Percentiles rank a stretch among this genome's conserved stretches.
These are phyloP conservation scores for Lyophyllum atratum DNA, from an alignment of 768 basidiomycete species.

Conservation along the genomic window DNA sequence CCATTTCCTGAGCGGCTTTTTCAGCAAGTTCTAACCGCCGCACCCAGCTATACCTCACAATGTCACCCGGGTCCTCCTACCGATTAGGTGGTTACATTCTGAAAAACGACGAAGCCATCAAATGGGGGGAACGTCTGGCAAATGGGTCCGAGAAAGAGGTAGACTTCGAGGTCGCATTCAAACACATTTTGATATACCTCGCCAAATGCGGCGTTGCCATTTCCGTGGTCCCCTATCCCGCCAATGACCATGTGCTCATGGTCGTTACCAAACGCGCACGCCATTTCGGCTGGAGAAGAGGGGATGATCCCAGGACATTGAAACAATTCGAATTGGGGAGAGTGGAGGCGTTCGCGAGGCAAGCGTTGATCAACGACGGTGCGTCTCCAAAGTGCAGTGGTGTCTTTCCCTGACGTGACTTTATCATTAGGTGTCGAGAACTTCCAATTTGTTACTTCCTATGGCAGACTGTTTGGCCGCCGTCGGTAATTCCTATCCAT, in stretches of 20 bases:
- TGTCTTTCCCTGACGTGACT: background rate
- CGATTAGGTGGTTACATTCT: background rate
- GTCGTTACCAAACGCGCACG: background rate
- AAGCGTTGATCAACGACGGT: background rate
- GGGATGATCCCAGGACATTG: background rate
- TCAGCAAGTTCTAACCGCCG: background rate
- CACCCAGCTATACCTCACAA: too few species aligned
- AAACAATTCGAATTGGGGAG: background rate
- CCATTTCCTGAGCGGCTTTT: too few species aligned
- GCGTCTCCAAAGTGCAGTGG: background rate
- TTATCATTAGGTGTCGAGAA: background rate
- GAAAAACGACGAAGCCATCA: background rate
- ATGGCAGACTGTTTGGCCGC: background rate
- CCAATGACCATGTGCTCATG: background rate
- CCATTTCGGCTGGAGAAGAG: background rate
- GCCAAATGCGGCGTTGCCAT: background rate
- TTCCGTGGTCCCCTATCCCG: background rate
- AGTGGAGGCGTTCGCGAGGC: background rate
- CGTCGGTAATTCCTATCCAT: background rate
- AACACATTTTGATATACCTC: background rate
- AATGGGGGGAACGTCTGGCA: background rate
- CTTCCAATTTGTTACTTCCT: background rate
- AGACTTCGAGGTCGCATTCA: background rate
- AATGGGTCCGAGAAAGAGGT: background rate
- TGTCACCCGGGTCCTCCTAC: background rate